Base-by-base conservation (phyloP, 805 yeast genomes). In the Suhomyces emberorum region DNA sequence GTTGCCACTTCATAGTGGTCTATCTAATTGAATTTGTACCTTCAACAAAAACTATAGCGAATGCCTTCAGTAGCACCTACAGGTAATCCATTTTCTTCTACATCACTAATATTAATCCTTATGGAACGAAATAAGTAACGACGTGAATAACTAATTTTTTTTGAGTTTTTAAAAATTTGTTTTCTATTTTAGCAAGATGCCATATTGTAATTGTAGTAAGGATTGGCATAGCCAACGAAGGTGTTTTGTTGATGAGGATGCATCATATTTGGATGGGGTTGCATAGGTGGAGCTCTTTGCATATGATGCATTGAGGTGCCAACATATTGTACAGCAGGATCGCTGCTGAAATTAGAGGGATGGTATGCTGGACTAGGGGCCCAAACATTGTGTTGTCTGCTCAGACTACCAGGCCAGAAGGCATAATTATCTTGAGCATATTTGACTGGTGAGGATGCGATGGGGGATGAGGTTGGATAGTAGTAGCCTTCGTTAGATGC, bases 191-290 rank as follows among this genome's bases (percentile, higher is more conserved):
- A 42, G 26, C 46, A 43, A 19, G 59, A 48, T 27, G 65, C 58
- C 55, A 59, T 49, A 44, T 51, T 57, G 37, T 59, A 61, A 35
- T 52, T 51, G 47, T 63, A 63, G 44, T 61, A 65, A 14, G 69
- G 67, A 43, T 64, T 65, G 14, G 63, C 46, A 40, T 61, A 63
- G 11, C 69, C 68, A 23, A 59, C 63, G 44, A 54, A 60, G 21
- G 34, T 32, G 35, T 37, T 32, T 23, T 34, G 37, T 28, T 42
- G 43, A 27, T 33, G 41, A 9, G 33, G 23, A 9, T 31, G 21
- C 40, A 37, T 27, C 22, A 37, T 33, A 5, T 28, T 28, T 23
- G 29, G 33, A 22, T 22, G 32, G 17, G 24, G 27, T 11, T 26
- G 30, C 12, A 31, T 34, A 15, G 38, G 20, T 3, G 32, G 22